A percentile compares a stretch with the other conserved stretches of the same genome.
Conservation (phyloP, 2,329 filamentous ascomycete genomes). For the Akanthomyces lecanii region DNA sequence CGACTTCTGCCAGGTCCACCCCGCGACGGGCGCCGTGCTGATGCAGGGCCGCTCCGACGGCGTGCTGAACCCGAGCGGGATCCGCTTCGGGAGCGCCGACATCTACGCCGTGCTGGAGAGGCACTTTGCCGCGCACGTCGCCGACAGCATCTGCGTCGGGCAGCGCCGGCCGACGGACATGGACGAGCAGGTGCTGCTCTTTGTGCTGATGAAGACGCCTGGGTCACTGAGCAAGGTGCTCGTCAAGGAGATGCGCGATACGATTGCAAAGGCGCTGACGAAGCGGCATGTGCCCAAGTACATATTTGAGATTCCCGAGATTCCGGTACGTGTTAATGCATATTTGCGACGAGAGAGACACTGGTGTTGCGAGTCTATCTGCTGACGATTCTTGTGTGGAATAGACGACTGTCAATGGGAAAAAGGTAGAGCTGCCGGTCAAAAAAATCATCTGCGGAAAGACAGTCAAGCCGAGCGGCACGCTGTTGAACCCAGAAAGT, state of each 20-base stretch:
- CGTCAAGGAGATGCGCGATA: slow-evolving; percentile 55
- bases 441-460: slow-evolving; percentile 80
- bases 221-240: slow-evolving; percentile 54
- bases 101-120: slow-evolving; percentile 71
- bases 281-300: slow-evolving; percentile 73
- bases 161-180: slow-evolving; percentile 59
- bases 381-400: neutral
- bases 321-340: slow-evolving; percentile 55
- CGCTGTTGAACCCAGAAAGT: slow-evolving; percentile 70
- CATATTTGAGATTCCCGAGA: slow-evolving; percentile 75
- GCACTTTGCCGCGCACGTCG: slow-evolving; percentile 57
- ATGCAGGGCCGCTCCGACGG: slow-evolving; percentile 73
- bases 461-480: slow-evolving; percentile 69
- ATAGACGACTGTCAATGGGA: slow-evolving; percentile 77
- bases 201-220: slow-evolving; percentile 52
- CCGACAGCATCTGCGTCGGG: slow-evolving; percentile 75
- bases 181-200: slow-evolving; percentile 54
- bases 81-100: slow-evolving; percentile 75
- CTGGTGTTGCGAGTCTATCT: neutral
- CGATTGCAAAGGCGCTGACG: slow-evolving; percentile 62
- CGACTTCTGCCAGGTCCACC: slow-evolving; percentile 71
- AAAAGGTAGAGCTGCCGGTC: slow-evolving; percentile 80
- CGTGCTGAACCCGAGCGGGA: slow-evolving; percentile 73
- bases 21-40: slow-evolving; percentile 58
- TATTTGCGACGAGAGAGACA: neutral